Conservation (phyloP, 441 rosid genomes). For the Gossypium lobatum region DNA sequence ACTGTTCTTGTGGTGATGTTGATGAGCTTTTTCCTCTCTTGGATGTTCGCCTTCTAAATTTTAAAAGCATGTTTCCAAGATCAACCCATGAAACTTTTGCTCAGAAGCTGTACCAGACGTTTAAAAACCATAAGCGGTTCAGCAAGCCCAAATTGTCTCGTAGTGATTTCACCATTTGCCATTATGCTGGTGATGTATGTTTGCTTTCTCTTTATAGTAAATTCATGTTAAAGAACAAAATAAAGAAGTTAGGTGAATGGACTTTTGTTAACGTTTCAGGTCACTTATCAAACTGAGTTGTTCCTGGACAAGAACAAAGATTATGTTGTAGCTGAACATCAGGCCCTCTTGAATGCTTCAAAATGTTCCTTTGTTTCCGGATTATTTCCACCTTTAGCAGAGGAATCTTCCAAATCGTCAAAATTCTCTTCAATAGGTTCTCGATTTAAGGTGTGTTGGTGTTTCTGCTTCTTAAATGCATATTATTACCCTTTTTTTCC, state of each 20-base stretch:
- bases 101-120: slow-evolving; percentile 94
- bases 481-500: not conserved
- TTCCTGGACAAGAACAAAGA: slow-evolving; percentile 99
- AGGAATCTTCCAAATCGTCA: slow-evolving; percentile 79
- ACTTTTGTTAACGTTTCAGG: slow-evolving; percentile 39
- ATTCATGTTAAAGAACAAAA: slow-evolving; percentile 13
- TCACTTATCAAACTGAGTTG: slow-evolving; percentile 92
- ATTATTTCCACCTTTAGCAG: slow-evolving; percentile 69
- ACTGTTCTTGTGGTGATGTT: slow-evolving; percentile 16
- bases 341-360: slow-evolving; percentile 84
- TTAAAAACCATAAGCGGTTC: slow-evolving; percentile 84
- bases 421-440: slow-evolving; percentile 98
- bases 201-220: slow-evolving; percentile 13
- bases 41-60: not conserved
- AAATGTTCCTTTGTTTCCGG: slow-evolving; percentile 79
- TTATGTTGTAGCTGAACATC: slow-evolving; percentile 98
- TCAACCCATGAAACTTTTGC: slow-evolving; percentile 99
- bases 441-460: slow-evolving; percentile 79
- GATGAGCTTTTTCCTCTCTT: slow-evolving; percentile 24
- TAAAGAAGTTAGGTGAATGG: slow-evolving; percentile 3
- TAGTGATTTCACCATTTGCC: slow-evolving; percentile 91
- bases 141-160: slow-evolving; percentile 90
- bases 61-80: slow-evolving; percentile 87
- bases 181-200: slow-evolving; percentile 98
- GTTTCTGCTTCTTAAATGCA: slow-evolving; percentile 14